A percentile compares a stretch with the other conserved stretches of the same genome.
Evolutionary conservation across 352 stramenopile genomes (phyloP).

Genomic region (Salisapilia sapeloensis): DNA sequence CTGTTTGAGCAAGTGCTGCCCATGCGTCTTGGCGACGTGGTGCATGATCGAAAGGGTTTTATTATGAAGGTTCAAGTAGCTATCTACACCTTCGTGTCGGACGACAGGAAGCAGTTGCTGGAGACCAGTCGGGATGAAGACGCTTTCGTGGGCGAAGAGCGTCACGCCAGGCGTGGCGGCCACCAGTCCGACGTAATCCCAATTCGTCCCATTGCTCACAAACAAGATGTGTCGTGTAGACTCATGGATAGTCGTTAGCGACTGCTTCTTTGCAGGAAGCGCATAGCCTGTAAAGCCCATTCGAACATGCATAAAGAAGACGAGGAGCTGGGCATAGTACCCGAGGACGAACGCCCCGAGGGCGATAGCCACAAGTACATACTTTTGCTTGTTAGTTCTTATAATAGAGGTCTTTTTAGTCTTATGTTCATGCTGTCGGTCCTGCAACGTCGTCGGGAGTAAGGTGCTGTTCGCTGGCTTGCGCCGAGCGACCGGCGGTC

Average conservation of each 20-base stretch:
- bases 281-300: slow-evolving; percentile 35
- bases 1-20: slow-evolving; percentile 51
- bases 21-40: slow-evolving; percentile 29
- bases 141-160: slow-evolving; percentile 49
- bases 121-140: slow-evolving; percentile 23
- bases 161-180: slow-evolving; percentile 33
- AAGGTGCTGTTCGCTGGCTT: no score
- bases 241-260: slow-evolving; percentile 20
- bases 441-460: no score
- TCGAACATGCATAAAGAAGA: slow-evolving; percentile 51
- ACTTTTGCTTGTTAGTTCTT: no score
- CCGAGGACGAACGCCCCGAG: slow-evolving; percentile 21
- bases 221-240: slow-evolving; percentile 46
- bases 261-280: slow-evolving; percentile 19
- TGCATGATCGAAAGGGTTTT: slow-evolving; percentile 69
- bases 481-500: no score
- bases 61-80: slow-evolving; percentile 66
- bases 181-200: slow-evolving; percentile 58
- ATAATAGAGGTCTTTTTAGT: no score
- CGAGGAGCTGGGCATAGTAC: slow-evolving; percentile 48
- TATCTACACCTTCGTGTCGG: slow-evolving; percentile 41
- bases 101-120: slow-evolving; percentile 41
- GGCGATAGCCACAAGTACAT: slow-evolving; percentile 5
- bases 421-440: no score
- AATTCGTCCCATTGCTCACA: slow-evolving; percentile 59